Percentiles rank a stretch among this genome's conserved stretches.
These are phyloP conservation scores for Nitzschia sp. DNA, from an alignment of 108 stramenopile species.

Conservation along the genomic window DNA sequence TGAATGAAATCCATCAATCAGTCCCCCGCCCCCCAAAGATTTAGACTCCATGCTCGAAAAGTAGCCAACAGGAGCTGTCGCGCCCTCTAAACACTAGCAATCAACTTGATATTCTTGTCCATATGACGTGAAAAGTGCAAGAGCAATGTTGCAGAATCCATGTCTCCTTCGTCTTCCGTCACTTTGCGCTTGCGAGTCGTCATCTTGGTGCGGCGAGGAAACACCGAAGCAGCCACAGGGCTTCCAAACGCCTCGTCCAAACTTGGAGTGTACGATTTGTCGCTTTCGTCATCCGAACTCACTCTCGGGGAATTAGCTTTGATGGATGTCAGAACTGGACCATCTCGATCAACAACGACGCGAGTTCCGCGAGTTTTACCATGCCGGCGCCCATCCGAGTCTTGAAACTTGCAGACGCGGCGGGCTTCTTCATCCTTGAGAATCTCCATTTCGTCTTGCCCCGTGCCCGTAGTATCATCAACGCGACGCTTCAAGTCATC, in stretches of 20 bases:
- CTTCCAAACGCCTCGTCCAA: neutral
- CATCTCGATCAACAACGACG: neutral
- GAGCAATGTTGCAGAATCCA: conserved; percentile 27
- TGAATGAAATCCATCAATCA: no score
- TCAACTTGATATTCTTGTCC: conserved; percentile 8
- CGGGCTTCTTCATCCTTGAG: conserved; percentile 5
- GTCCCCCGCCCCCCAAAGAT: conserved; percentile 39
- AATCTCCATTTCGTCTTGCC: neutral
- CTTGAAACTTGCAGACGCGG: neutral
- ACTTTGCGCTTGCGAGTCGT: conserved; percentile 13
- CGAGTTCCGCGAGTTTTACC: neutral
- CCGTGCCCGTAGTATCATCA: neutral
- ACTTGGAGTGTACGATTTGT: neutral
- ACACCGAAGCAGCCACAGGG: neutral
- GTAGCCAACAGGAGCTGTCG: neutral
- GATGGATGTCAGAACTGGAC: neutral
- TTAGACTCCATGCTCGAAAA: conserved; percentile 33
- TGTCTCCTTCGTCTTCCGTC: conserved; percentile 13
- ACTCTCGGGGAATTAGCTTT: neutral
- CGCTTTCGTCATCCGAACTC: neutral
- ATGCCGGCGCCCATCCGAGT: neutral
- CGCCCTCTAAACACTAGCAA: conserved; percentile 15
- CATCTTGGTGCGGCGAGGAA: neutral
- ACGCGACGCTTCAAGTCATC: conserved; percentile 27
- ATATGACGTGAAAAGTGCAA: conserved; percentile 43